Evolutionary conservation across 2,329 filamentous ascomycete species (phyloP), one percentile per base, ranked within the genome.

Genomic region (Stachybotrys echinatus): DNA sequence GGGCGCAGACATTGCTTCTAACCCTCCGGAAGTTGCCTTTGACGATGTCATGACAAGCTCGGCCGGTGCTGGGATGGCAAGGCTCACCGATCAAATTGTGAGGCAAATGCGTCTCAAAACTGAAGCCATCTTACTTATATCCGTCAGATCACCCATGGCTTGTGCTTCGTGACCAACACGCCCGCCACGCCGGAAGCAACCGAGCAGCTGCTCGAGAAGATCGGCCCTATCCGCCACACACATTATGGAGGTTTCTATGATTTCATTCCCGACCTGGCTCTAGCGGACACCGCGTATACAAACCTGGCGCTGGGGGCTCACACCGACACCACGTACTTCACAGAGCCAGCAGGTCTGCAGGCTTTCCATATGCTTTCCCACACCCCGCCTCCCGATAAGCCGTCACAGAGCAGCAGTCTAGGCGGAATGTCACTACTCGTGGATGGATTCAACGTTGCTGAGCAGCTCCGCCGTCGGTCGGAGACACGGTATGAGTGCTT

Each of bases 251-350:
- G 71, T 52, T 79, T 79, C 62, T 81, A 80, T 60, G 92, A 96
- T 68, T 97, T 97, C 67, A 88, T 89, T 1, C 87, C 92, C 5
- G 88, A 96, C 66, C 79, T 96, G 21, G 86, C 89, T 23, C 87
- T 87, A 62, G 92, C 92, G 56, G 91, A 96, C 62, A 95, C 89
- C 2, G 91, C 91, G 4, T 99, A 97, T 71, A 96, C 92, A 2
- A 90, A 87, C 59, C 77, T 94, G 47, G 84, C 85, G 1, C 80
- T 99, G 3, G 82, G 84, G 19, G 86, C 88, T 1, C 94, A 99
- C 68, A 97, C 92, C 1, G 94, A 99, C 70, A 97, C 83, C 6
- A 96, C 92, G 1, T 97, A 99, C 69, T 97, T 97, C 71, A 91
- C 84, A 20, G 92, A 97, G 55, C 92, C 94, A 0, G 85, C 89